Conservation (phyloP, 352 stramenopile genomes). For the Peronospora farinosa region DNA sequence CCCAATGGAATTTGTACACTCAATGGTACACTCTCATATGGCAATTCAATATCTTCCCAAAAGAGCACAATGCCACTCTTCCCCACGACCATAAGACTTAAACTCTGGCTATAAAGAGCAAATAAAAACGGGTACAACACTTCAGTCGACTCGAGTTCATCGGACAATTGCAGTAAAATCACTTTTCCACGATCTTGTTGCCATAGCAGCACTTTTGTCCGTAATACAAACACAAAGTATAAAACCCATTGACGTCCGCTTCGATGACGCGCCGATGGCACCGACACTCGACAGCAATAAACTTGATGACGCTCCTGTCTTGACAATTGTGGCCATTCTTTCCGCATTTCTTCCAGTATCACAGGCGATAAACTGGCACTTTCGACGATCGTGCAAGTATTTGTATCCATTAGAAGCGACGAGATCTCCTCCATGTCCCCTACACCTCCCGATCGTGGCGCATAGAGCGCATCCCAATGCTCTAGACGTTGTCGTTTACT, state of each 20-base stretch:
- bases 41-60: slow-evolving; percentile 75
- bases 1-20: slow-evolving; percentile 74
- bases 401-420: slow-evolving; percentile 47
- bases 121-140: slow-evolving; percentile 61
- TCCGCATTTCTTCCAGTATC: slow-evolving; percentile 45
- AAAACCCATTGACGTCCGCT: slow-evolving; percentile 45
- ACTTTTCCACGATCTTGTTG: slow-evolving; percentile 44
- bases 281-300: slow-evolving; percentile 29
- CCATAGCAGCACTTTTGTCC: slow-evolving; percentile 62
- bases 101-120: slow-evolving; percentile 47
- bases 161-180: slow-evolving; percentile 45
- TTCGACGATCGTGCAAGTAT: slow-evolving; percentile 46
- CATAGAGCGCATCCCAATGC: slow-evolving; percentile 22
- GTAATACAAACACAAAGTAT: slow-evolving; percentile 55
- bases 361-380: slow-evolving; percentile 32
- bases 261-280: slow-evolving; percentile 41
- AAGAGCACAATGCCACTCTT: slow-evolving; percentile 66
- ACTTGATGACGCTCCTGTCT: slow-evolving; percentile 16
- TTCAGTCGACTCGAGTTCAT: slow-evolving; percentile 47
- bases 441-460: slow-evolving; percentile 9
- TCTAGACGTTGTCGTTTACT: slow-evolving; percentile 68
- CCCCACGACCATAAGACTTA: slow-evolving; percentile 66
- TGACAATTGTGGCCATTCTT: slow-evolving; percentile 28
- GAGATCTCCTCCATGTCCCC: slow-evolving; percentile 10
- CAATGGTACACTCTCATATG: slow-evolving; percentile 68